Evolutionary conservation across 1,139 yeast genomes (phyloP).

Genomic region (Hanseniaspora sp.): DNA sequence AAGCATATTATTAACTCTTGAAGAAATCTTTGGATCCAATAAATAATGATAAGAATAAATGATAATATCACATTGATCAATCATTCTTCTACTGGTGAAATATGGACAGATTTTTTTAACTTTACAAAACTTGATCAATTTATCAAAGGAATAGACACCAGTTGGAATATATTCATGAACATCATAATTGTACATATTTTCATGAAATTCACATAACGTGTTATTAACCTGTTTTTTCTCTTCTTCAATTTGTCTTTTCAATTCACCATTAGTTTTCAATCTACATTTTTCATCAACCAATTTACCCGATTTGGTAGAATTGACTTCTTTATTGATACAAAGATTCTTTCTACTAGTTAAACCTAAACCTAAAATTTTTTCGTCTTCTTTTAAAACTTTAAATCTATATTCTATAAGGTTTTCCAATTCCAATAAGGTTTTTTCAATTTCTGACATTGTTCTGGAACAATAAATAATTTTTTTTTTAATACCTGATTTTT

Average conservation of each 20-base stretch:
- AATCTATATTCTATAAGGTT: constrained; percentile 78
- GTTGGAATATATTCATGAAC: constrained; percentile 81
- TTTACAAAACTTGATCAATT: constrained; percentile 64
- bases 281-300: constrained; percentile 95
- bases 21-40: constrained; percentile 93
- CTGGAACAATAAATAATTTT: constrained; percentile 95
- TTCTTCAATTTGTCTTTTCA: constrained; percentile 50
- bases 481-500: constrained; percentile 54
- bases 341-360: constrained; percentile 86
- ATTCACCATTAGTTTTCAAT: constrained; percentile 83
- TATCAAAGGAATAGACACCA: constrained; percentile 91
- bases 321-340: constrained; percentile 79
- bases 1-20: constrained; percentile 80
- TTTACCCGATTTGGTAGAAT: constrained; percentile 81
- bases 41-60: constrained; percentile 94
- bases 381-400: constrained; percentile 45
- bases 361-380: constrained; percentile 87
- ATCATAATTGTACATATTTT: constrained; percentile 70
- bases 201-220: constrained; percentile 74
- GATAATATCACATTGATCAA: constrained; percentile 83
- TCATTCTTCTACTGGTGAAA: constrained; percentile 96
- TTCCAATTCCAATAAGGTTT: constrained; percentile 87
- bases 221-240: constrained; percentile 48
- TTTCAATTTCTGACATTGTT: constrained; percentile 98
- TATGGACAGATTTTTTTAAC: constrained; percentile 81